These are phyloP conservation scores for Rosellinia necatrix DNA, from an alignment of 2,329 filamentous ascomycete species.

Conservation along the genomic window DNA sequence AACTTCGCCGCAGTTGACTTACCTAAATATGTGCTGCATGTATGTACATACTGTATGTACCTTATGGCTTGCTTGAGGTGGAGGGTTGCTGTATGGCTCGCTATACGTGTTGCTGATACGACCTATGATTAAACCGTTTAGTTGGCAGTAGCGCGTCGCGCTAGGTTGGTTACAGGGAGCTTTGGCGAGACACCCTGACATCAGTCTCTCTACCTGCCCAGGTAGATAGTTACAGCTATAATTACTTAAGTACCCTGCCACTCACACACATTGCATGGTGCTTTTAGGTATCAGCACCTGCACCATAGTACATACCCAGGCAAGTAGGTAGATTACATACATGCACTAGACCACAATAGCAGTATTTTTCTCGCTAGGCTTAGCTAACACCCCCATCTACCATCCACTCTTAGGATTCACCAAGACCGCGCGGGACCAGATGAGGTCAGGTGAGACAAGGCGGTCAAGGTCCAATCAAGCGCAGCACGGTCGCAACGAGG, in stretches of 20 bases:
- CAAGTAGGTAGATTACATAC: background rate
- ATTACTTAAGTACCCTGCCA: no score
- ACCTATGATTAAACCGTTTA: background rate
- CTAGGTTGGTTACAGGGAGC: no score
- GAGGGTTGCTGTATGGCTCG: no score
- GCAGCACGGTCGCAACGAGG: conserved; percentile 1
- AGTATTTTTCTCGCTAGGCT: background rate
- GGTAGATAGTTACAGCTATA: no score
- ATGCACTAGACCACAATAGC: background rate
- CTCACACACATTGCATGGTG: no score
- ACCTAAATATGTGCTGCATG: no score
- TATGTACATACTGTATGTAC: no score
- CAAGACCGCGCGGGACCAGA: conserved; percentile 10
- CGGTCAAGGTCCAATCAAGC: conserved; percentile 19
- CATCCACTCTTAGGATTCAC: conserved; percentile 24
- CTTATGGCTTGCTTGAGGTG: no score
- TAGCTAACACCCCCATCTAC: no score
- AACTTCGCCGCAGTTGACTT: no score
- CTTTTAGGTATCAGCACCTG: no score
- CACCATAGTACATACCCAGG: no score
- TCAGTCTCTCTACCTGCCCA: background rate
- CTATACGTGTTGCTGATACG: background rate
- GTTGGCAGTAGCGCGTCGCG: background rate
- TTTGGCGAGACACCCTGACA: background rate
- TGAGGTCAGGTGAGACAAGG: conserved; percentile 21